Evolutionary conservation across 495 filamentous ascomycete genomes (phyloP), one percentile per base, ranked within the genome.

Genomic region (Daldinia decipiens): DNA sequence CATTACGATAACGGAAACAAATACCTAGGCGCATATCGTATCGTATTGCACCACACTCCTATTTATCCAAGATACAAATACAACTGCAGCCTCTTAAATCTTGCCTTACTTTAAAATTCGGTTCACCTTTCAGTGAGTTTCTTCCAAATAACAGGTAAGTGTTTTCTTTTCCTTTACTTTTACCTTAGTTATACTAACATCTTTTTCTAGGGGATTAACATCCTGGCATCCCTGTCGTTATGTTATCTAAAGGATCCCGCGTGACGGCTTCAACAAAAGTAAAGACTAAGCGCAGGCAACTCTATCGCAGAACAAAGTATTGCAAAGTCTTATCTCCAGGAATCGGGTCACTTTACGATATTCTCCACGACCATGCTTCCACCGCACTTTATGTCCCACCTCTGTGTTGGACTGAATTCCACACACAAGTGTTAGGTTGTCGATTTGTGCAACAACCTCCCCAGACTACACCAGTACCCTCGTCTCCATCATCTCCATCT

Each of bases 351-450:
- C 65, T 85, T 27, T 83, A 82, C 61, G 82, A 83, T 68, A 83
- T 81, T 62, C 78, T 85, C 68, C 78, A 80, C 59, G 76, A 82
- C 38, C 24, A 84, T 72, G 76, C 78, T n/a, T 77, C 78, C 40
- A 68, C 62, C 1, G 59, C 78, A 0, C 82, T 85, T 57, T 82
- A 78, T 63, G 57, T 79, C 51, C 72, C 76, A 9, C 83, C 83
- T 9, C 75, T 84, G 55, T 77, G 71, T 73, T 85, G 83, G 83
- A 84, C 79, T n/a, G 82, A 83, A 56, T 65, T 72, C 0, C 83
- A 85, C 59, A 52, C 74, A 27, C 59, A 71, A 19, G 69, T 83
- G 1, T 77, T 85, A 11, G 79, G 79, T 29, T 82, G 69, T 24
- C 72, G 65, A 6, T 85, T 84, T 67, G 29, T 65, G 43, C 72